phyloP scores from a whole-genome alignment of 108 stramenopile genomes.

The Nannochloropsis salina region DNA sequence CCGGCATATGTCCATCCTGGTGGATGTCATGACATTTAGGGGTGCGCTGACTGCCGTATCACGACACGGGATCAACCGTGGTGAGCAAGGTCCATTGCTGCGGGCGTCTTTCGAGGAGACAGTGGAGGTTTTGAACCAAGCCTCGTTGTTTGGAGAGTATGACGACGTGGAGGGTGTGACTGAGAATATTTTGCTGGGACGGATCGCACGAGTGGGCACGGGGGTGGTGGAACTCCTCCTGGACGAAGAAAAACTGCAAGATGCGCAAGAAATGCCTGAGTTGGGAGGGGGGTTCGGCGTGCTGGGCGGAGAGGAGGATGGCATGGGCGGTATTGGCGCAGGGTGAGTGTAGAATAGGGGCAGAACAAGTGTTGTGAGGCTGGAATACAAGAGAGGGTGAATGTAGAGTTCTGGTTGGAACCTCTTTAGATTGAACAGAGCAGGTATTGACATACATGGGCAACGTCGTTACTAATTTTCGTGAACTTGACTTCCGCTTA shows the following conservation, averaged over 20 bases:
- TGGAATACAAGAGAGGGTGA: too few relatives aligned
- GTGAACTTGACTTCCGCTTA: slow-evolving; percentile 22
- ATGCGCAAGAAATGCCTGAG: slow-evolving; percentile 66
- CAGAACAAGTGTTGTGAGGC: slow-evolving; percentile 49
- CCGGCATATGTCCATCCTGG: slow-evolving; percentile 90
- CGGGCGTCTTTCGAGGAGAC: slow-evolving; percentile 95
- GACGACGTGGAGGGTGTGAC: slow-evolving; percentile 91
- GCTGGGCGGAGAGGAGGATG: slow-evolving; percentile 61
- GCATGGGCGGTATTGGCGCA: slow-evolving; percentile 45
- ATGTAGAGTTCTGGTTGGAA: too few relatives aligned
- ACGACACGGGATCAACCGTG: slow-evolving; percentile 97
- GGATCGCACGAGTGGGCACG: slow-evolving; percentile 84
- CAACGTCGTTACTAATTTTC: too few relatives aligned
- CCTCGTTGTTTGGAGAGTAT: slow-evolving; percentile 82
- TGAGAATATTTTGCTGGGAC: slow-evolving; percentile 97
- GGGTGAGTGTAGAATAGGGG: slow-evolving; percentile 53
- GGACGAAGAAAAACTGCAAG: slow-evolving; percentile 83
- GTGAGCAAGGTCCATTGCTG: slow-evolving; percentile 86
- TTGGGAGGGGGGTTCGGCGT: slow-evolving; percentile 61
- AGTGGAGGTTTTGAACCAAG: slow-evolving; percentile 95
- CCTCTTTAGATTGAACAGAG: too few relatives aligned
- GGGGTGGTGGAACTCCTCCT: slow-evolving; percentile 88
- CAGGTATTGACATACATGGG: too few relatives aligned
- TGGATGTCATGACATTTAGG: slow-evolving; percentile 97
- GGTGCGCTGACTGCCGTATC: slow-evolving; percentile 94